Evolutionary conservation across 2,329 filamentous ascomycete species (phyloP), one percentile per base, ranked within the genome.

Genomic region (Lecanicillium sp.): DNA sequence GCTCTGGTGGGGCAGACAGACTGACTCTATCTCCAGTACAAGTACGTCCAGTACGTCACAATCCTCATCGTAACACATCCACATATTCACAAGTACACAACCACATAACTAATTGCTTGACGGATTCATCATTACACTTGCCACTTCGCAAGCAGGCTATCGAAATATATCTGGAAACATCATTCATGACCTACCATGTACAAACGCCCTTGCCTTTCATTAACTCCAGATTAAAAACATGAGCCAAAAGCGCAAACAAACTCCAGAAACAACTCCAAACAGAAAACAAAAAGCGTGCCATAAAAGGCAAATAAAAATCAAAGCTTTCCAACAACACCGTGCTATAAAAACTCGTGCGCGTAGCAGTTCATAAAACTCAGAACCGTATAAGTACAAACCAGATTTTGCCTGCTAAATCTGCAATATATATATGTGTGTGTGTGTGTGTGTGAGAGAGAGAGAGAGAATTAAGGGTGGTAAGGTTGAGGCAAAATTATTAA

Each of bases 281-380:
- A n/a, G n/a, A n/a, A n/a, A n/a, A n/a, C n/a, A n/a, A n/a, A n/a
- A 29, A 29, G 7, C 26, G 26, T 29, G 26, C 12, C 7, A 27
- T 9, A 33, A 12, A 39, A 48, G 6, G 12, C n/a, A 10, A 24
- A 42, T 7, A 39, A 30, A 23, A 36, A 17, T 24, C 23, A 36
- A 39, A 48, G 17, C 17, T 23, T 41, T 23, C 19, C 20, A 27
- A 8, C 38, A 42, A 37, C 38, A 30, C 38, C 44, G 11, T 48
- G 45, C 38, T 42, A n/a, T 23, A 15, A n/a, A 8, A 47, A 47
- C 26, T 42, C 45, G 17, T 48, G 30, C 20, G 32, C 37, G 19
- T 10, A 19, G 27, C 37, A 8, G n/a, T 33, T 42, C 38, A 30
- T 37, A 36, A 48, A 40, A 32, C 14, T 30, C 27, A 37, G 38